A percentile compares a stretch with the other conserved stretches of the same genome.
These are phyloP conservation scores for Tylopilus sp. DNA, from an alignment of 1,284 basidiomycete species.

Conservation along the genomic window DNA sequence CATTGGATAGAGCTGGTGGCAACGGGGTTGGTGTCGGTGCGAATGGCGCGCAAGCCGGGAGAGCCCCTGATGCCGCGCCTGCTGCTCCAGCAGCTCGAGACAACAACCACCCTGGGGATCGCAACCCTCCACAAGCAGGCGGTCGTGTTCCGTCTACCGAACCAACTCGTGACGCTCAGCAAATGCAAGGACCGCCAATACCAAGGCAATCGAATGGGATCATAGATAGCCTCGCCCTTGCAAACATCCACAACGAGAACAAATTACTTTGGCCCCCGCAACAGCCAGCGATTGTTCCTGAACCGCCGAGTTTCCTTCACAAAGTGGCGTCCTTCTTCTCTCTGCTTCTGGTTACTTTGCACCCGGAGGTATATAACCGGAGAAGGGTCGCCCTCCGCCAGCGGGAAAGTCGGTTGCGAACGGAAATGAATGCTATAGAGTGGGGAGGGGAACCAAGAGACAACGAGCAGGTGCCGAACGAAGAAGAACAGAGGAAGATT, in stretches of 20 bases:
- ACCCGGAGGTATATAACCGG: slow-evolving; percentile 74
- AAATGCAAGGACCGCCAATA: slow-evolving; percentile 23
- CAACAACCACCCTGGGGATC: slow-evolving; percentile 16
- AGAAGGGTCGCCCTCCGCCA: slow-evolving; percentile 55
- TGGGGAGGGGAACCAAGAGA: slow-evolving; percentile 33
- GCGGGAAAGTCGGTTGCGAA: slow-evolving; percentile 65
- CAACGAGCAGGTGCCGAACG: slow-evolving; percentile 33
- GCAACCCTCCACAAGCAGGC: slow-evolving; percentile 13
- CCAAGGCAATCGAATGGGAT: slow-evolving; percentile 35
- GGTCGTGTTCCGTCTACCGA: slow-evolving; percentile 18
- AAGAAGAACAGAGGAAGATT: slow-evolving; percentile 34
- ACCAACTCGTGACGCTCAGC: slow-evolving; percentile 18
- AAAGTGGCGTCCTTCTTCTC: slow-evolving; percentile 53
- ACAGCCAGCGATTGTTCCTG: slow-evolving; percentile 33
- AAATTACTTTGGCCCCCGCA: slow-evolving; percentile 41
- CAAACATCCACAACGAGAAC: slow-evolving; percentile 57
- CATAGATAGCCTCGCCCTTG: slow-evolving; percentile 52
- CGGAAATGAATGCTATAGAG: slow-evolving; percentile 56
- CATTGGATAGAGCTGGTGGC: slow-evolving; percentile 30
- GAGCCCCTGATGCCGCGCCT: slow-evolving; percentile 18
- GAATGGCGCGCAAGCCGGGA: slow-evolving; percentile 22
- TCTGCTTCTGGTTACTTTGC: slow-evolving; percentile 59
- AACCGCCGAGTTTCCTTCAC: slow-evolving; percentile 44
- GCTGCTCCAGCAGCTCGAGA: slow-evolving; percentile 15
- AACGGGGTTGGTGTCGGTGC: slow-evolving; percentile 17